Base-by-base conservation (phyloP, 441 rosid genomes). In the Macaranga tanarius region DNA sequence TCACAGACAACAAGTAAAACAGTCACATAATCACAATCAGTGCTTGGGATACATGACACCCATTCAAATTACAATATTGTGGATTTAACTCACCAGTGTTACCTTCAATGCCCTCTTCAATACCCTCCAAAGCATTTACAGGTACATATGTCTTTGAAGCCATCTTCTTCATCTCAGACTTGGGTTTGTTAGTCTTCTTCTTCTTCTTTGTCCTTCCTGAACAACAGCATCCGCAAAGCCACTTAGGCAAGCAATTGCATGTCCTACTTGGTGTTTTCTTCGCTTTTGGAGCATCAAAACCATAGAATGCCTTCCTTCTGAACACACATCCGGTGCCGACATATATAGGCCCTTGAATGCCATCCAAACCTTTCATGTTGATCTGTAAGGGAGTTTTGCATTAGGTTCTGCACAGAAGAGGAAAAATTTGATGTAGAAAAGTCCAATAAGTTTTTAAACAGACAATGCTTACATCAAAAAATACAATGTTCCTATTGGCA, bases 271-370 rank as follows among this genome's bases (percentile, higher is more conserved):
- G 86, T 69, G 80, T 74, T 76, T 84, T 88, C 85, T 87, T 85
- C 67, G 68, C 67, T 76, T 86, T 83, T 2, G 91, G 90, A 74
- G 92, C 91, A 74, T 85, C 89, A 71, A 68, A 83, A 62, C 89
- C 86, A 26, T 90, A 88, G 6, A 90, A 78, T 23, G 96, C 92
- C 72, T 79, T 83, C 76, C 93, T 87, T 81, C 88, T 86, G 79
- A 90, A 84, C 7, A 87, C 38, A 34, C 38, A 34, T 34, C 38
- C 38, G 6, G 38, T 34, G 38, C 38, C 38, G 7, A 34, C 38
- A 34, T 34, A 34, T 34, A 34, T 34, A 34, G 38, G 38, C 38
- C 38, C 38, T 34, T 34, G 38, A 34, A 34, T 34, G 38, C 38
- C 38, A 34, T 34, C 38, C 38, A 34, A 34, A 3, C 38, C 38